These are phyloP conservation scores for Cercospora janseana DNA, from an alignment of 2,329 filamentous ascomycete genomes.

Conservation along the genomic window DNA sequence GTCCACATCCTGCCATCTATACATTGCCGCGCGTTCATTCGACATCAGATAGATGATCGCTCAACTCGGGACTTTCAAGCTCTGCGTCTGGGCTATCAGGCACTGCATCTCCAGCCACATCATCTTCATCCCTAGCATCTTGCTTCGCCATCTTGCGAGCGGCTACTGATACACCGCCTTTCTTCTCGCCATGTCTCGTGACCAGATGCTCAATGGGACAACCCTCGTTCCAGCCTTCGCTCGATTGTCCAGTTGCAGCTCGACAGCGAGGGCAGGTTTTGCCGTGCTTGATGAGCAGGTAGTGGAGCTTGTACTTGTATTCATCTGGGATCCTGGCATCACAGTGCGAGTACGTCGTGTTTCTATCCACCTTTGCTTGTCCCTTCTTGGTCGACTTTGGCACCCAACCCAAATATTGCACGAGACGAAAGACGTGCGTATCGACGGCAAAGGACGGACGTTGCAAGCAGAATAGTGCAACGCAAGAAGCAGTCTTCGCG, in stretches of 20 bases:
- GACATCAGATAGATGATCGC: slow-evolving; percentile 31
- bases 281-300: slow-evolving; percentile 61
- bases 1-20: too few relatives aligned
- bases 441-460: slow-evolving; percentile 64
- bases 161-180: slow-evolving; percentile 40
- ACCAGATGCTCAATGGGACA: slow-evolving; percentile 66
- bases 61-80: slow-evolving; percentile 25
- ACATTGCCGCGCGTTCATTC: slow-evolving; percentile 10
- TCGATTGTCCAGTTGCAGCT: slow-evolving; percentile 60
- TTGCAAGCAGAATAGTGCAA: slow-evolving; percentile 63
- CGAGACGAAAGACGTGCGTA: slow-evolving; percentile 64
- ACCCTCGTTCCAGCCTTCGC: slow-evolving; percentile 61
- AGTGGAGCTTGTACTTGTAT: slow-evolving; percentile 62
- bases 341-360: slow-evolving; percentile 58
- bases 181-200: slow-evolving; percentile 55
- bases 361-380: slow-evolving; percentile 47
- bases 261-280: slow-evolving; percentile 61
- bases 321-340: slow-evolving; percentile 61
- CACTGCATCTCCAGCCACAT: slow-evolving; percentile 74
- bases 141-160: slow-evolving; percentile 55
- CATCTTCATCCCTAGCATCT: slow-evolving; percentile 75
- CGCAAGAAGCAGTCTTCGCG: slow-evolving; percentile 65
- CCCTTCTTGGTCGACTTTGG: slow-evolving; percentile 48
- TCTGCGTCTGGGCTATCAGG: slow-evolving; percentile 40
- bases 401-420: slow-evolving; percentile 62